Base-by-base conservation (phyloP, 371 early-diverging fungal species). In the Mortierella sp. region DNA sequence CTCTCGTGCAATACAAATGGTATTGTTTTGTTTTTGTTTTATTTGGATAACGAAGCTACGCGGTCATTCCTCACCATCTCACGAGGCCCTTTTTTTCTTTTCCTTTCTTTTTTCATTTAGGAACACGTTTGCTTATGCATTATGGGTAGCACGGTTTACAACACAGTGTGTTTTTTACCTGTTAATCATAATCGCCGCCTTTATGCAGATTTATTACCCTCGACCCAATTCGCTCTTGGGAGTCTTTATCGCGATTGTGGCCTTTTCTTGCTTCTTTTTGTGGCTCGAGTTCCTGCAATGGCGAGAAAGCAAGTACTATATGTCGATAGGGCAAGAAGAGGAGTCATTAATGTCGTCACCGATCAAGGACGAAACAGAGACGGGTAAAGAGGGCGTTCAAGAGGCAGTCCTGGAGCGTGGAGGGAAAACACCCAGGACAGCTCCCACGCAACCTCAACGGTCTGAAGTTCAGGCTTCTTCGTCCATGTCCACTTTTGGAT, bases 1-100 rank as follows among this genome's bases (percentile, higher is more conserved):
- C 73, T 4, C 58, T 72, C 7, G 56, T 72, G 51, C 55, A 52
- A 12, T 72, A 72, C n/a, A 66, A 72, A 45, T 72, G 73, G 73
- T 72, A 63, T 30, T 28, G 9, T 37, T 5, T 37, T 9, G 5
- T 37, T 37, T 37, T n/a, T n/a, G n/a, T n/a, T 37, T 37, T 37
- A 5, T 37, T 5, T 37, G 37, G 37, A 9, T 37, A 37, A 37
- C 9, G 37, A 37, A n/a, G n/a, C n/a, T n/a, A n/a, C n/a, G n/a
- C n/a, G n/a, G n/a, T n/a, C n/a, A 25, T 12, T 28, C 19, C 46
- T 52, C 9, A 44, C 18, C 18, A 25, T 37, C 37, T 48, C 26
- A n/a, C 43, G 37, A 28, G 15, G 4, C 4, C 14, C 23, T 15
- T 63, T 7, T 30, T n/a, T 55, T 30, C 50, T 6, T 43, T 2